Evolutionary conservation across 148 eudicot species (phyloP).

Genomic region (Camellia lanceoleosa): DNA sequence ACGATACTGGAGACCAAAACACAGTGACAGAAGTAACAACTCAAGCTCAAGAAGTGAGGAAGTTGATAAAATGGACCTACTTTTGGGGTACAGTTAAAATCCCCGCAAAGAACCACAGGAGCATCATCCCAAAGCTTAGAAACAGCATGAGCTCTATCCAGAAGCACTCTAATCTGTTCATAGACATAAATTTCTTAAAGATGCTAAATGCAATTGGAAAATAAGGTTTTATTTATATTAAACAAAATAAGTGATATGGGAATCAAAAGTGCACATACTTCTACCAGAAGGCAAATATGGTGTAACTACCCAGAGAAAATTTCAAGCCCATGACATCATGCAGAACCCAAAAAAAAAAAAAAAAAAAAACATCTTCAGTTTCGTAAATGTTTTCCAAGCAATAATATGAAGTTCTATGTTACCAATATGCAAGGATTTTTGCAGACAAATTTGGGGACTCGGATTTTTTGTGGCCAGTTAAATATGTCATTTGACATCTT

Average conservation of each 20-base stretch:
- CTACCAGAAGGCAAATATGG: not conserved
- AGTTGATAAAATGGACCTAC: constrained; percentile 29
- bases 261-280: constrained; percentile 3
- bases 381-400: not conserved
- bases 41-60: constrained; percentile 9
- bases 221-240: not conserved
- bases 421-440: not conserved
- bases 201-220: not conserved
- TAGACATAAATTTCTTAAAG: constrained; percentile 7
- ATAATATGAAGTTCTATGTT: not conserved
- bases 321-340: not conserved
- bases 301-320: not conserved
- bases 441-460: too few species aligned
- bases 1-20: not conserved
- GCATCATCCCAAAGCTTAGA: constrained; percentile 95
- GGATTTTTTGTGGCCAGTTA: too few species aligned
- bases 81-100: constrained; percentile 90
- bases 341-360: too few species aligned
- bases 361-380: not conserved
- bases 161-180: constrained; percentile 69
- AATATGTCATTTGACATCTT: too few species aligned
- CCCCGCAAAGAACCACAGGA: constrained; percentile 89
- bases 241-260: not conserved
- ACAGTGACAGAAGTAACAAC: not conserved
- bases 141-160: constrained; percentile 70